Conservation (phyloP, 371 early-diverging fungal genomes). For the Mortierella sp. region DNA sequence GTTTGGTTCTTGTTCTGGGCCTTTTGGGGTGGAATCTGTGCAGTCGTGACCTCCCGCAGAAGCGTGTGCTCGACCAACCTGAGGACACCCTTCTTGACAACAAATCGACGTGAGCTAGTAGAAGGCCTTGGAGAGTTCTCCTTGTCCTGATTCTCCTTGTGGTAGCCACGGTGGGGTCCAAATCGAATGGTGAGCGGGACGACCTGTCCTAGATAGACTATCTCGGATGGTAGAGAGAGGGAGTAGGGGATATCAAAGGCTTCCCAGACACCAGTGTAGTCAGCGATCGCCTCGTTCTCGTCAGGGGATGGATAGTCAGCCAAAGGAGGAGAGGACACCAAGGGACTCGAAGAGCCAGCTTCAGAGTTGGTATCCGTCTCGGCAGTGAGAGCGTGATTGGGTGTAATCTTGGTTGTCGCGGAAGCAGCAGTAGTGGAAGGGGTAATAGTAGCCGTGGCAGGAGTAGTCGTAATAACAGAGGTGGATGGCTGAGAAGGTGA, state of each 20-base stretch:
- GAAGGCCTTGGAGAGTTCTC: background rate
- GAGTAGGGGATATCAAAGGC: conserved; percentile 48
- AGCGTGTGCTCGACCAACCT: conserved; percentile 47
- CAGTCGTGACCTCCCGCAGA: conserved; percentile 34
- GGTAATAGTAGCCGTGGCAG: background rate
- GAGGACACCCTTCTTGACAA: conserved; percentile 44
- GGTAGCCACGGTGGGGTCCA: conserved; percentile 22
- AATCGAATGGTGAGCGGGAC: conserved; percentile 49
- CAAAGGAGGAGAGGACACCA: background rate
- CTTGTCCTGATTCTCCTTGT: background rate
- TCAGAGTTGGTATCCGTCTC: background rate
- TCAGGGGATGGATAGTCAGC: background rate
- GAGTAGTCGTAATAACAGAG: background rate
- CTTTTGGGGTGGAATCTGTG: conserved; percentile 5
- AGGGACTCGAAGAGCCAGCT: background rate
- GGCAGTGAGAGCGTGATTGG: background rate
- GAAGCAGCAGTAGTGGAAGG: background rate
- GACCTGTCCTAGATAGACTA: conserved; percentile 33
- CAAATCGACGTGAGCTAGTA: conserved; percentile 23
- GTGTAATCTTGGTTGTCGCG: background rate
- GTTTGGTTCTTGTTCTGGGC: background rate
- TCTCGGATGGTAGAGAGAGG: conserved; percentile 41
- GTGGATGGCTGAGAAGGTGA: background rate
- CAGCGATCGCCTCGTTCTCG: conserved; percentile 19
- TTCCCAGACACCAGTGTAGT: conserved; percentile 56